Conservation (phyloP, 2,329 filamentous ascomycete genomes). For the Colletotrichum trifolii region DNA sequence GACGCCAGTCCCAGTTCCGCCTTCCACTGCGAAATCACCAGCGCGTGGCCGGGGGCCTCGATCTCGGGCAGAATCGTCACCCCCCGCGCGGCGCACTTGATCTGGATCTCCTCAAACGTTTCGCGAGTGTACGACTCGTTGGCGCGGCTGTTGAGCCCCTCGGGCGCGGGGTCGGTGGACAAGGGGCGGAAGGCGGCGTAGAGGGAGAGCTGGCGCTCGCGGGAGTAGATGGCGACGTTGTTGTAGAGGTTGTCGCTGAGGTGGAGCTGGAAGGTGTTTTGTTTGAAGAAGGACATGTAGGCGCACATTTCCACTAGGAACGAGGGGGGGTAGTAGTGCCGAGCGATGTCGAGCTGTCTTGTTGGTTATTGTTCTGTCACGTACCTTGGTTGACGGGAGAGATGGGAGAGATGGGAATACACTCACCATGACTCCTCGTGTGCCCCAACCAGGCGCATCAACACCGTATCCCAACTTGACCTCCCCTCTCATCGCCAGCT, state of each 20-base stretch:
- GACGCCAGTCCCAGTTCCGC: constrained; percentile 61
- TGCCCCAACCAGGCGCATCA: constrained; percentile 63
- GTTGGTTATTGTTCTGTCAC: background rate
- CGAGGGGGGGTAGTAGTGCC: constrained; percentile 65
- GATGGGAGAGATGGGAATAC: no score
- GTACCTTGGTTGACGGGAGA: no score
- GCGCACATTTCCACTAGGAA: constrained; percentile 68
- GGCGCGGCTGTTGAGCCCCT: constrained; percentile 58
- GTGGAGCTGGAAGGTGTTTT: constrained; percentile 69
- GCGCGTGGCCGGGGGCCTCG: constrained; percentile 67
- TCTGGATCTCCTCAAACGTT: constrained; percentile 64
- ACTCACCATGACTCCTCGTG: constrained; percentile 55
- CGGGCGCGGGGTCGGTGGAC: constrained; percentile 59
- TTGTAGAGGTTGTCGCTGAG: constrained; percentile 67
- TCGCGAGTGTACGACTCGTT: constrained; percentile 66
- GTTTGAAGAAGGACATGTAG: constrained; percentile 71
- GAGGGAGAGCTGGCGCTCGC: constrained; percentile 58
- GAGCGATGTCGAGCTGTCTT: constrained; percentile 58
- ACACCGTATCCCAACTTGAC: constrained; percentile 54
- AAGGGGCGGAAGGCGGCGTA: constrained; percentile 67
- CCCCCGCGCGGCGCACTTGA: constrained; percentile 62
- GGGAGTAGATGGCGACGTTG: constrained; percentile 59
- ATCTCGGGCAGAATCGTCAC: constrained; percentile 70
- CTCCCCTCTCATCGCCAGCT: constrained; percentile 52
- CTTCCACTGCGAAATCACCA: constrained; percentile 69